Evolutionary conservation across 306 rosid genomes (phyloP).

Genomic region (Canavalia ensiformis): DNA sequence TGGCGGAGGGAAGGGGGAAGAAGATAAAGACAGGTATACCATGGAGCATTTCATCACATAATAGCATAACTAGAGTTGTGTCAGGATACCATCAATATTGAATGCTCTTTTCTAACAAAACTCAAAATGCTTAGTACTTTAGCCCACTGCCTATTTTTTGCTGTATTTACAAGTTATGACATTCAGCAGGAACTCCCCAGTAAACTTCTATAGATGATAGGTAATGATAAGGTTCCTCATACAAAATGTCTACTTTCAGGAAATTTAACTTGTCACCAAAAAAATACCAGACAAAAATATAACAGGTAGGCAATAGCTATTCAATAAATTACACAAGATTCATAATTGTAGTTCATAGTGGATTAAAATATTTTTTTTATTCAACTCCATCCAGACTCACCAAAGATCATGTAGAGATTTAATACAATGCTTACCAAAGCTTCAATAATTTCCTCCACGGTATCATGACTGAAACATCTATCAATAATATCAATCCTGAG

Average conservation of each 20-base stretch:
- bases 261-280: conserved; percentile 28
- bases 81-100: conserved; percentile 7
- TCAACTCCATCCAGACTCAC: conserved; percentile 8
- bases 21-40: not conserved
- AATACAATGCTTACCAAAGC: conserved; percentile 79
- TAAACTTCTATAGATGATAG: not conserved
- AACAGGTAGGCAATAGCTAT: conserved; percentile 6
- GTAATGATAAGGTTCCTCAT: conserved; percentile 4
- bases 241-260: conserved; percentile 34
- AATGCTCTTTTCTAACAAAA: conserved; percentile 25
- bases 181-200: not conserved
- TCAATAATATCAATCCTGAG: conserved; percentile 78
- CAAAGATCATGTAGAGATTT: conserved; percentile 40
- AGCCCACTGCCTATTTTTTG: conserved; percentile 18
- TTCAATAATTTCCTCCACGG: conserved; percentile 88
- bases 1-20: not conserved
- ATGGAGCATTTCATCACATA: conserved; percentile 1
- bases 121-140: not conserved
- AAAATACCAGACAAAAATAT: not conserved
- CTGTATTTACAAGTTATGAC: conserved; percentile 31
- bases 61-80: conserved; percentile 17
- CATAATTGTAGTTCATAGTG: conserved; percentile 3
- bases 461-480: conserved; percentile 84
- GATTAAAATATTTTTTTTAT: not conserved
- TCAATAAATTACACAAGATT: conserved; percentile 29